Percentiles rank a stretch among this genome's conserved stretches.
Conservation (phyloP, 2,329 filamentous ascomycete genomes). For the Bipolaris gigantea region DNA sequence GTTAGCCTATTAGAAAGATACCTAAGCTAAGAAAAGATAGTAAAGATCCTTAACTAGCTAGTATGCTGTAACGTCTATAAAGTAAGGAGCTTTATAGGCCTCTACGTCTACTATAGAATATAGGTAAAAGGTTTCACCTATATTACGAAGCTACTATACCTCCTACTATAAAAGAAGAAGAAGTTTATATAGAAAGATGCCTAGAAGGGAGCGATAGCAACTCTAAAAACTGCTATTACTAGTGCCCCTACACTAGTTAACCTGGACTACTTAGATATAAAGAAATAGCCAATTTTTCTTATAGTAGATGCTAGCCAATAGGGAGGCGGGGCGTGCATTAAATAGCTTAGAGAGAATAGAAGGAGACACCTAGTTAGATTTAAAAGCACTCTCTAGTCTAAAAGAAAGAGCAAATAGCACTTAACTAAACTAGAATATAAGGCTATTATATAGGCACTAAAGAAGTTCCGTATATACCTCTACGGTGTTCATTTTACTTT, state of each 20-base stretch:
- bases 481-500: conserved; percentile 1
- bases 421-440: no score
- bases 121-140: no score
- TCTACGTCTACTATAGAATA: no score
- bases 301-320: neutral
- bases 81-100: no score
- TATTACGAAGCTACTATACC: conserved; percentile 1
- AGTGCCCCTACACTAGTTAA: neutral
- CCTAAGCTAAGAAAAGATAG: neutral
- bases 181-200: neutral
- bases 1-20: neutral
- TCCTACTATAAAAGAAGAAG: neutral
- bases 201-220: neutral
- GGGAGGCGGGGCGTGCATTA: neutral
- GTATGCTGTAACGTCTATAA: no score
- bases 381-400: no score
- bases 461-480: no score
- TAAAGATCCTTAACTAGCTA: conserved; percentile 2
- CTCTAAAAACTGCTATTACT: neutral
- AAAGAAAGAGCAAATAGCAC: no score
- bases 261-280: neutral
- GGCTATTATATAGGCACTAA: no score
- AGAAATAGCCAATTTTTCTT: neutral
- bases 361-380: neutral
- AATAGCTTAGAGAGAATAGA: neutral